Percentiles rank a stretch among this genome's conserved stretches.
Evolutionary conservation across 2,329 filamentous ascomycete genomes (phyloP).

Genomic region (Colletotrichum sansevieriae): DNA sequence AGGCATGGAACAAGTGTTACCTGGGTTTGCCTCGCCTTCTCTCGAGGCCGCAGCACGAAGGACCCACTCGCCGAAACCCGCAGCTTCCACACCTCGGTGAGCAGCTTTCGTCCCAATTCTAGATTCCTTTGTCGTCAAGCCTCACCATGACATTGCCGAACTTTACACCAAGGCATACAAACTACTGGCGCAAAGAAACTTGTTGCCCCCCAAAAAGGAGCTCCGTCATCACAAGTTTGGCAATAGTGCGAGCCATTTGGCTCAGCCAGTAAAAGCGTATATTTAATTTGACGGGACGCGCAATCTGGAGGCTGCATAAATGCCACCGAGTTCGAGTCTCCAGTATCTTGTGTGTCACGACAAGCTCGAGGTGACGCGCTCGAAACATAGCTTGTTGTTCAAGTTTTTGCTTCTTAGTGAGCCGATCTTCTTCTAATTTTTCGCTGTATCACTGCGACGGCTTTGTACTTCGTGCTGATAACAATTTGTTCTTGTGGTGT

Average conservation of each 20-base stretch:
- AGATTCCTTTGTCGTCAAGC: neutral
- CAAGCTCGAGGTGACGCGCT: constrained; percentile 11
- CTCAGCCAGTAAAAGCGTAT: constrained; percentile 6
- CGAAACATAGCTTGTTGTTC: neutral
- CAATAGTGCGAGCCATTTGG: constrained; percentile 4
- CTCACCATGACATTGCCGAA: neutral
- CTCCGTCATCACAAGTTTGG: constrained; percentile 4
- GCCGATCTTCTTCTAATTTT: too few species aligned
- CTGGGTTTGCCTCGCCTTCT: neutral
- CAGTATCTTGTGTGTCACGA: constrained; percentile 1
- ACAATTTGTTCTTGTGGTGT: too few species aligned
- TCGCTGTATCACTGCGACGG: too few species aligned
- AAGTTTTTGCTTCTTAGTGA: neutral
- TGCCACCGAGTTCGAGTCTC: constrained; percentile 16
- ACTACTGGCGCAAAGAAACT: neutral
- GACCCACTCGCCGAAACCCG: neutral
- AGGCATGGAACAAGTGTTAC: neutral
- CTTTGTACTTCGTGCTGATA: too few species aligned
- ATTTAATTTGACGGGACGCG: neutral
- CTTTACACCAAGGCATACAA: neutral
- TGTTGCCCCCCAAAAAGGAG: neutral
- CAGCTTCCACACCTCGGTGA: constrained; percentile 14
- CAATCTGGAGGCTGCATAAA: neutral
- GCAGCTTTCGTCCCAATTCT: constrained; percentile 7
- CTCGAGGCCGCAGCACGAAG: neutral